Percentiles rank a stretch among this genome's conserved stretches.
phyloP scores from a whole-genome alignment of 179 eudicot genomes.

The Actinidia polygama region DNA sequence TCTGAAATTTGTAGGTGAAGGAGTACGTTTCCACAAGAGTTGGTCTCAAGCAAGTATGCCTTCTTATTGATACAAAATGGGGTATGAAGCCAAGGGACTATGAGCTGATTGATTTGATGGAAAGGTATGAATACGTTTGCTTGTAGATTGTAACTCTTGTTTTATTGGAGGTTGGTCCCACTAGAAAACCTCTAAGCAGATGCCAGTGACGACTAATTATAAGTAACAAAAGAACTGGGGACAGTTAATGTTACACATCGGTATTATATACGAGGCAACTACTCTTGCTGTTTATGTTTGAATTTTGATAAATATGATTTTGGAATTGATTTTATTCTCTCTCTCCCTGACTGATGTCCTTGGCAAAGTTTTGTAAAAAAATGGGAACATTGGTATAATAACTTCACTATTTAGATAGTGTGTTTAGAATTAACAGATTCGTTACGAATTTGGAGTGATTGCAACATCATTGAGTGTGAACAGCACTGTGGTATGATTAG shows the following conservation, averaged over 20 bases:
- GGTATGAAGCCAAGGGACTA: constrained; percentile 95
- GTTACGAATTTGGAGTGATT: background rate
- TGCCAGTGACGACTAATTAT: background rate
- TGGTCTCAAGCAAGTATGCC: constrained; percentile 83
- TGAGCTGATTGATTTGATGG: constrained; percentile 92
- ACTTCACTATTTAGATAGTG: no score
- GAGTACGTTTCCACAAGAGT: constrained; percentile 89
- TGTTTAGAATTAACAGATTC: no score
- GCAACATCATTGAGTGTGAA: background rate
- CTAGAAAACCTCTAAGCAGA: background rate
- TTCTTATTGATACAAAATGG: constrained; percentile 97
- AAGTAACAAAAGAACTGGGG: background rate
- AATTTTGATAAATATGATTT: background rate
- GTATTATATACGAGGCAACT: background rate
- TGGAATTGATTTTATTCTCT: background rate
- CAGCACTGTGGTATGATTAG: background rate
- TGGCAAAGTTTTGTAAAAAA: background rate
- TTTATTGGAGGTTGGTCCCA: background rate
- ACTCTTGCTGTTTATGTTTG: no score
- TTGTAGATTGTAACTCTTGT: background rate
- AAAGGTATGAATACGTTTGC: constrained; percentile 53
- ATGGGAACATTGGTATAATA: no score
- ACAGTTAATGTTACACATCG: background rate
- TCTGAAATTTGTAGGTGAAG: constrained; percentile 64
- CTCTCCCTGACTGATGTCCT: background rate